These are phyloP conservation scores for Blastocystis sp. DNA, from an alignment of 352 stramenopile genomes.

Conservation along the genomic window DNA sequence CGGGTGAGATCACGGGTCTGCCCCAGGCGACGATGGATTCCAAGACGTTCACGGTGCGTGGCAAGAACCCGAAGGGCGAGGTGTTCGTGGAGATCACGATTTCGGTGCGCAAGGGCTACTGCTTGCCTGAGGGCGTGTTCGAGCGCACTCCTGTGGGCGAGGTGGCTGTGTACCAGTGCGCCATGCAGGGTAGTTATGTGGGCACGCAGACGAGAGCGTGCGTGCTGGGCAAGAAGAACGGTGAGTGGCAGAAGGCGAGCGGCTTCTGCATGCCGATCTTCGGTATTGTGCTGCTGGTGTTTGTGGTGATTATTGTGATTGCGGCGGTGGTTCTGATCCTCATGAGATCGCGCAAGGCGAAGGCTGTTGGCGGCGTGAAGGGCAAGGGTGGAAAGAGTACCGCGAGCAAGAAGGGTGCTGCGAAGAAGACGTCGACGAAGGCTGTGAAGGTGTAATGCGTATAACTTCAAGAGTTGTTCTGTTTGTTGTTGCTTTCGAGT, in stretches of 20 bases:
- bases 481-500: no score
- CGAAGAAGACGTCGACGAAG: background rate
- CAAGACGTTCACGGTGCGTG: background rate
- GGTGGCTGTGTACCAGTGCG: background rate
- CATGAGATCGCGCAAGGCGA: background rate
- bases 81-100: background rate
- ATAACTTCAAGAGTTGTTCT: no score
- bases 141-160: background rate
- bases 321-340: background rate
- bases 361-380: background rate
- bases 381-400: background rate
- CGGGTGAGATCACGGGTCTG: slow-evolving; percentile 3
- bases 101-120: background rate
- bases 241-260: slow-evolving; percentile 3
- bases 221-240: slow-evolving; percentile 15
- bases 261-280: slow-evolving; percentile 20
- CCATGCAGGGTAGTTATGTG: slow-evolving; percentile 8
- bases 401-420: background rate
- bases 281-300: background rate
- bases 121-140: background rate
- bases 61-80: background rate
- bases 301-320: slow-evolving; percentile 20
- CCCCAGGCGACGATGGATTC: background rate
- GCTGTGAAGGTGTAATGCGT: background rate
- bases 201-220: background rate